A percentile compares a stretch with the other conserved stretches of the same genome.
Evolutionary conservation across 768 basidiomycete species (phyloP).

Genomic region (Hirschioporus abietinus): DNA sequence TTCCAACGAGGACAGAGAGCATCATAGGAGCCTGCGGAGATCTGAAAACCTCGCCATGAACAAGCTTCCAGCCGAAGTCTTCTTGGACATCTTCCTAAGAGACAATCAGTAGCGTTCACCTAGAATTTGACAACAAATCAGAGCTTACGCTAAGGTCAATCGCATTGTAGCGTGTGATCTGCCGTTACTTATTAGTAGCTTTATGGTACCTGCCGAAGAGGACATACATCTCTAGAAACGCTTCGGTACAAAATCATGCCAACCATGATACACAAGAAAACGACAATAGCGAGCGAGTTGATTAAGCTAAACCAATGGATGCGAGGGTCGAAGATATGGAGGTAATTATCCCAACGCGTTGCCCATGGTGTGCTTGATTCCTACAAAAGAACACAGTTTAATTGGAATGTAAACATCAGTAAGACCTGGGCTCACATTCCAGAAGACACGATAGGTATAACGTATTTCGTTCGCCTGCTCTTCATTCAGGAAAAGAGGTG

Average conservation of each 20-base stretch:
- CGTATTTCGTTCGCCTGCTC: slow-evolving; percentile 54
- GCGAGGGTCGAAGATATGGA: slow-evolving; percentile 87
- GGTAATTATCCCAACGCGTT: slow-evolving; percentile 94
- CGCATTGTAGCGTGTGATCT: slow-evolving; percentile 93
- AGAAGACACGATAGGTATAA: slow-evolving; percentile 85
- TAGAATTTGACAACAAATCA: neutral
- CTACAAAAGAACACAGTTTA: slow-evolving; percentile 29
- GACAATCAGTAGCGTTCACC: neutral
- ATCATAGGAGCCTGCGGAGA: slow-evolving; percentile 71
- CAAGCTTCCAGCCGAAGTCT: slow-evolving; percentile 97
- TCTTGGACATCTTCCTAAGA: slow-evolving; percentile 89
- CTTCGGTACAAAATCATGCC: slow-evolving; percentile 84
- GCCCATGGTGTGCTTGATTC: slow-evolving; percentile 87
- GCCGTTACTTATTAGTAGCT: slow-evolving; percentile 14
- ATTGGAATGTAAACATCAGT: slow-evolving; percentile 1
- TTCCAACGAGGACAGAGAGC: slow-evolving; percentile 84
- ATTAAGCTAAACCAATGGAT: slow-evolving; percentile 97
- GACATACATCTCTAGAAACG: slow-evolving; percentile 79
- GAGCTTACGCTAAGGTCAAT: slow-evolving; percentile 77
- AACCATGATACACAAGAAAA: slow-evolving; percentile 92
- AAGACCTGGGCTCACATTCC: slow-evolving; percentile 54
- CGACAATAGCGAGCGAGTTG: slow-evolving; percentile 87
- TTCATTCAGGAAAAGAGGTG: slow-evolving; percentile 60
- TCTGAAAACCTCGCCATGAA: slow-evolving; percentile 95
- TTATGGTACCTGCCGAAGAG: slow-evolving; percentile 6